These are phyloP conservation scores for Fistulifera pelliculosa DNA, from an alignment of 108 stramenopile genomes.

Conservation along the genomic window DNA sequence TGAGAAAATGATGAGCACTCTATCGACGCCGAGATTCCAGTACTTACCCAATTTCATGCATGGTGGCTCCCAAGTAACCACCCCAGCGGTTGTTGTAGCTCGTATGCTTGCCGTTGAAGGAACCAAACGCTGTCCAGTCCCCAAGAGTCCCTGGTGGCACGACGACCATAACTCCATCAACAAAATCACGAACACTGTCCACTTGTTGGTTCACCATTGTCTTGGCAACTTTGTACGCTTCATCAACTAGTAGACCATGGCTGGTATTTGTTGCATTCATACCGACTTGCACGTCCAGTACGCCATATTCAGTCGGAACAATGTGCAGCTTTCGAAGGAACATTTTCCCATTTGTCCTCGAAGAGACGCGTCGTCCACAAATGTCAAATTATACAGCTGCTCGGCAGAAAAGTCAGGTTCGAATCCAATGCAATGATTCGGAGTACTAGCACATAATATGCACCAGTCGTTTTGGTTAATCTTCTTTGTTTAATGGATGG, in stretches of 20 bases:
- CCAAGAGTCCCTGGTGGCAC: background rate
- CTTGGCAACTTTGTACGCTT: background rate
- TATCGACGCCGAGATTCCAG: no score
- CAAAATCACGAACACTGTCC: background rate
- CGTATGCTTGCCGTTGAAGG: background rate
- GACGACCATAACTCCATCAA: background rate
- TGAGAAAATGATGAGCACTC: no score
- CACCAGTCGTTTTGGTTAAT: no score
- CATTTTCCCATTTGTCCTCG: background rate
- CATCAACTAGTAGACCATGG: background rate
- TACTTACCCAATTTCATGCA: slow-evolving; percentile 2
- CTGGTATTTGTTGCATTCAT: background rate
- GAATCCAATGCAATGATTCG: background rate
- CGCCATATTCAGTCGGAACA: background rate
- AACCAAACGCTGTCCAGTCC: background rate
- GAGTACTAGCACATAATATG: no score
- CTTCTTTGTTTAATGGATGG: no score
- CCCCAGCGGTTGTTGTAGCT: slow-evolving; percentile 2
- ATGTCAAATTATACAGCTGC: background rate
- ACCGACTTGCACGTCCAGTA: background rate
- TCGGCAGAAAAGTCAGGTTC: background rate
- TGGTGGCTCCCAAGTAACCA: background rate
- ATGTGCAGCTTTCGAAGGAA: slow-evolving; percentile 1
- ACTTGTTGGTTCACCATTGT: background rate
- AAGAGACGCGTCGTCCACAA: background rate